Evolutionary conservation across 345 rosid genomes (phyloP).

Genomic region (Arabidopsis arenosa): DNA sequence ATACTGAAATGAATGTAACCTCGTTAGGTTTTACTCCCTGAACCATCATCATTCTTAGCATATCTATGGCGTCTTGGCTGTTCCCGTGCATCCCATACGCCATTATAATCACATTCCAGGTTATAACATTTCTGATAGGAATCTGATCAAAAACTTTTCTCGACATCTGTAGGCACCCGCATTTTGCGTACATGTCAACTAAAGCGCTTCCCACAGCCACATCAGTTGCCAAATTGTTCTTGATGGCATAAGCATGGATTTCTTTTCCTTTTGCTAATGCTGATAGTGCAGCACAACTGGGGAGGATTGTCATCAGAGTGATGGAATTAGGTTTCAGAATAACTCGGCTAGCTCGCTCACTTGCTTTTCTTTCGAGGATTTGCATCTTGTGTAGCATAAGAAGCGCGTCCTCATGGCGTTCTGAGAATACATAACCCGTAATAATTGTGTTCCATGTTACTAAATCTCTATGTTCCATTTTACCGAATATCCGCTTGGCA

Average conservation of each 20-base stretch:
- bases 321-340: constrained; percentile 68
- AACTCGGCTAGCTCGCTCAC: constrained; percentile 38
- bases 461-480: constrained; percentile 68
- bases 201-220: constrained; percentile 92
- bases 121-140: constrained; percentile 67
- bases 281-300: constrained; percentile 76
- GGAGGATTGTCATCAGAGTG: constrained; percentile 87
- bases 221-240: constrained; percentile 65
- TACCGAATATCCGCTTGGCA: constrained; percentile 61
- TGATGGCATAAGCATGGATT: constrained; percentile 85
- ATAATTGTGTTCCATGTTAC: constrained; percentile 94
- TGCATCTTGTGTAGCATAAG: constrained; percentile 71
- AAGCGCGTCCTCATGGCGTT: constrained; percentile 65
- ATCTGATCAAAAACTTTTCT: constrained; percentile 69
- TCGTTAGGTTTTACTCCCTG: constrained; percentile 68
- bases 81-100: constrained; percentile 95
- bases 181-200: constrained; percentile 94
- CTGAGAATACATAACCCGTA: constrained; percentile 68
- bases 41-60: constrained; percentile 60
- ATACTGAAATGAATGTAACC: constrained; percentile 73
- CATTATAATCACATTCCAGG: constrained; percentile 93
- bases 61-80: constrained; percentile 67
- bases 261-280: constrained; percentile 86
- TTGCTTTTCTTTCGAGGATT: constrained; percentile 37
- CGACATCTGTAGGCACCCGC: constrained; percentile 67